Evolutionary conservation across 2,329 filamentous ascomycete species (phyloP).

Genomic region (Rugonectria rugulosa): DNA sequence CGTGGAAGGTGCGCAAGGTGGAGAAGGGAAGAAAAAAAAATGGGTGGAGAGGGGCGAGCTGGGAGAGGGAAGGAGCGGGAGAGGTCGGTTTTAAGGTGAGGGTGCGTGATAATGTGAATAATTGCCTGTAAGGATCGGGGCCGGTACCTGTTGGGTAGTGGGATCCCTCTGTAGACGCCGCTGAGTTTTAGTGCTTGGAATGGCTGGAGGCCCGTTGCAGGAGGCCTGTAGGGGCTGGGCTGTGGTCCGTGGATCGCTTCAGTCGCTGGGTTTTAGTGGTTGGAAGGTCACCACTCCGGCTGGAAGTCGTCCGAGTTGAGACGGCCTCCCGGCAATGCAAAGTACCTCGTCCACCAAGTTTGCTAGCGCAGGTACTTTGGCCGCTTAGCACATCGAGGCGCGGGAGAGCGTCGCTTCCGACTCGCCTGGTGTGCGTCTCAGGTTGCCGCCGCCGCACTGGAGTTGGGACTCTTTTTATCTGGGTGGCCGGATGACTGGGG

Average conservation of each 20-base stretch:
- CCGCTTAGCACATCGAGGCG: neutral
- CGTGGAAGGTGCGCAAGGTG: neutral
- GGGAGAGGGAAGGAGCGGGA: neutral
- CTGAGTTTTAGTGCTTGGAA: neutral
- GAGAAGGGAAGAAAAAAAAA: neutral
- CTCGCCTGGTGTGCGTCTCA: neutral
- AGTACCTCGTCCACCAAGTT: neutral
- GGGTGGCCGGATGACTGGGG: too few species aligned
- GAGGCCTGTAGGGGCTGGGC: constrained; percentile 7
- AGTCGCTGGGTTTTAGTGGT: too few species aligned
- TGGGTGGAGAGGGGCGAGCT: constrained; percentile 2
- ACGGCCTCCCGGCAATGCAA: constrained; percentile 1
- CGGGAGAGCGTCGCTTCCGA: neutral
- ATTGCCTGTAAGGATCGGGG: neutral
- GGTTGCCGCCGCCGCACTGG: too few species aligned
- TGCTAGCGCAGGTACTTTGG: neutral
- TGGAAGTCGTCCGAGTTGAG: constrained; percentile 5
- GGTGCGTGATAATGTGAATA: neutral
- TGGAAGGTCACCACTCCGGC: too few species aligned
- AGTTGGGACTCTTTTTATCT: too few species aligned
- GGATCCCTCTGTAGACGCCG: constrained; percentile 1
- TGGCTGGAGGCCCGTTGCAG: constrained; percentile 14
- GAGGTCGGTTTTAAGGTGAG: constrained; percentile 8
- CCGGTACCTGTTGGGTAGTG: too few species aligned
- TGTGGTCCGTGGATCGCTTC: too few species aligned